Evolutionary conservation across 257 asterid genomes (phyloP).

Genomic region (Nicotiana attenuata): DNA sequence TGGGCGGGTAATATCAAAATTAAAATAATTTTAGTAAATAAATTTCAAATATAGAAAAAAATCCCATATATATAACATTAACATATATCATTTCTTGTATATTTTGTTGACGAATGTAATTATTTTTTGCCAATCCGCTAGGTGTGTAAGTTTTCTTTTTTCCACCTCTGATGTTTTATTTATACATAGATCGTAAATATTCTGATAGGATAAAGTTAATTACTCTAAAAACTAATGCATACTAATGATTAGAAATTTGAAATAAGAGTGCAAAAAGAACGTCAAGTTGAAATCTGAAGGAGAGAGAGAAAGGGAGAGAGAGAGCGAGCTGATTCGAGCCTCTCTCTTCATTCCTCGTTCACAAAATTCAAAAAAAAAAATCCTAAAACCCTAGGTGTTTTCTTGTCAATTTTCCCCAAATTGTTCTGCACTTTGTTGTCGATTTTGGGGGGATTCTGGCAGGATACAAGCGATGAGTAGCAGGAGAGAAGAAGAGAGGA

Average conservation of each 20-base stretch:
- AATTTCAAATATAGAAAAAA: no score
- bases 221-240: neutral
- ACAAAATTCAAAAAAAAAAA: neutral
- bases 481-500: constrained; percentile 78
- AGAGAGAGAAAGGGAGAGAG: constrained; percentile 23
- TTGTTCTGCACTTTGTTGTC: neutral
- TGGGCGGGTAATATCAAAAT: no score
- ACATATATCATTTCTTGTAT: no score
- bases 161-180: neutral
- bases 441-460: constrained; percentile 5
- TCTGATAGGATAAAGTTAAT: no score
- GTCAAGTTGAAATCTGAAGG: constrained; percentile 9
- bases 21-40: no score
- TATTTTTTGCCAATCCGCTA: no score
- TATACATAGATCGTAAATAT: neutral
- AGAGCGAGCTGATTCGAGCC: constrained; percentile 24
- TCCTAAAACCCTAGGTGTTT: constrained; percentile 17
- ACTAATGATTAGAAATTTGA: neutral
- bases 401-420: constrained; percentile 7
- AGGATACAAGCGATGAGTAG: constrained; percentile 26
- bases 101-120: no score
- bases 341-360: constrained; percentile 24
- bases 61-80: no score
- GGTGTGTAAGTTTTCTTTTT: no score
- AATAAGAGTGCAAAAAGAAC: neutral